Percentiles rank a stretch among this genome's conserved stretches.
Evolutionary conservation across 2,329 filamentous ascomycete species (phyloP).

Genomic region (Fusarium verrucosum): DNA sequence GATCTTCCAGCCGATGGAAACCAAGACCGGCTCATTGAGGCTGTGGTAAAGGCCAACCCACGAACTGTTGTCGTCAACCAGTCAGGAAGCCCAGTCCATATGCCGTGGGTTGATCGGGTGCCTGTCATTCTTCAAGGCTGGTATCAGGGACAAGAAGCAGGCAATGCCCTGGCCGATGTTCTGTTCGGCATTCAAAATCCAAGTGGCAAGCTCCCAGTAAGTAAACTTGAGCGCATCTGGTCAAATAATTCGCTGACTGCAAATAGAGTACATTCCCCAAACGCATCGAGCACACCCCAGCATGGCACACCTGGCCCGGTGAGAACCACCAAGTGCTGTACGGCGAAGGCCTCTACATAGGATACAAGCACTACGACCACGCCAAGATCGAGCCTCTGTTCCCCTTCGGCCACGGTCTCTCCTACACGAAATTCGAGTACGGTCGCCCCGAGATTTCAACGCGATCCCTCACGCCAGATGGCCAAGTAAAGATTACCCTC

Average conservation of each 20-base stretch:
- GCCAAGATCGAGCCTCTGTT: conserved; percentile 68
- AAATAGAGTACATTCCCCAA: conserved; percentile 70
- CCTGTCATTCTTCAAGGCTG: conserved; percentile 70
- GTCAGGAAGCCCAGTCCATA: conserved; percentile 55
- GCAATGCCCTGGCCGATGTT: conserved; percentile 72
- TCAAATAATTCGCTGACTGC: background rate
- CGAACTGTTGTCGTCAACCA: conserved; percentile 72
- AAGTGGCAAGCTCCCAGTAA: conserved; percentile 73
- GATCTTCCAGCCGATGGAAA: conserved; percentile 68
- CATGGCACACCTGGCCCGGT: conserved; percentile 77
- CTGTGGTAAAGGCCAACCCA: conserved; percentile 69
- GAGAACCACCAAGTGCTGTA: conserved; percentile 75
- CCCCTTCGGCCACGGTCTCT: conserved; percentile 77
- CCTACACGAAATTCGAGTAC: conserved; percentile 76
- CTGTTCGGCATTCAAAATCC: conserved; percentile 74
- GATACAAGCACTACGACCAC: conserved; percentile 77
- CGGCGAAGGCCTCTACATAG: conserved; percentile 77
- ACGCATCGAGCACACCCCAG: conserved; percentile 71
- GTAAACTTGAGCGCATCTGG: background rate
- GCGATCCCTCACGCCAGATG: conserved; percentile 52
- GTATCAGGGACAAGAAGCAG: conserved; percentile 71
- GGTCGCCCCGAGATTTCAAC: conserved; percentile 63
- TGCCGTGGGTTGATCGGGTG: conserved; percentile 73
- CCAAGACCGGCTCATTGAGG: conserved; percentile 69
- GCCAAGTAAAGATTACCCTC: conserved; percentile 56